Evolutionary conservation across 1,284 basidiomycete genomes (phyloP).

Genomic region (Ustilago trichophora): DNA sequence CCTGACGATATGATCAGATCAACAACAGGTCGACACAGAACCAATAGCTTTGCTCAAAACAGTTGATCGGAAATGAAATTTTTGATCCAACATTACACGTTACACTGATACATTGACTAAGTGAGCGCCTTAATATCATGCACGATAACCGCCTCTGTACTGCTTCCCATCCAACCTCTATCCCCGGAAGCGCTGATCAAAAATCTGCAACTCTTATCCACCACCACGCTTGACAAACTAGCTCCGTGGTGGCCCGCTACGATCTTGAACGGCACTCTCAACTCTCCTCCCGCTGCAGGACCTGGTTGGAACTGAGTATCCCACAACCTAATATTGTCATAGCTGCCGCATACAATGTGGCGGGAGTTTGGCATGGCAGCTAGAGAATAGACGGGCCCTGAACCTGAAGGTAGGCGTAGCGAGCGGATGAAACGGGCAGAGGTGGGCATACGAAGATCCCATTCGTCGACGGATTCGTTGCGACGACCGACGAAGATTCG

Average conservation of each 20-base stretch:
- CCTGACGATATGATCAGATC: no score
- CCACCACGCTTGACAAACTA: slow-evolving; percentile 85
- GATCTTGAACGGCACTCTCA: slow-evolving; percentile 78
- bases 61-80: no score
- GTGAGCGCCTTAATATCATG: slow-evolving; percentile 54
- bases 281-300: slow-evolving; percentile 71
- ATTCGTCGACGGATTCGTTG: slow-evolving; percentile 90
- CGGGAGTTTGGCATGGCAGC: slow-evolving; percentile 87
- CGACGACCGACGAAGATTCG: slow-evolving; percentile 90
- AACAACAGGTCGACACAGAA: no score
- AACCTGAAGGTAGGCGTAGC: slow-evolving; percentile 84
- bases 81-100: no score
- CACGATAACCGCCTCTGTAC: slow-evolving; percentile 60
- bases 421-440: slow-evolving; percentile 73
- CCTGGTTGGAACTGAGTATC: slow-evolving; percentile 75
- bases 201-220: slow-evolving; percentile 85
- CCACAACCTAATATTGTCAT: slow-evolving; percentile 94
- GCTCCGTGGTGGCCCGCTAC: slow-evolving; percentile 96
- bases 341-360: slow-evolving; percentile 88
- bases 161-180: slow-evolving; percentile 78
- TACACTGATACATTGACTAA: no score
- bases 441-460: slow-evolving; percentile 75
- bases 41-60: no score
- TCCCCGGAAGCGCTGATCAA: slow-evolving; percentile 92
- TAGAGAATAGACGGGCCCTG: slow-evolving; percentile 89